A percentile compares a stretch with the other conserved stretches of the same genome.
phyloP scores from a whole-genome alignment of 768 basidiomycete genomes.

The Lactifluus volemus region DNA sequence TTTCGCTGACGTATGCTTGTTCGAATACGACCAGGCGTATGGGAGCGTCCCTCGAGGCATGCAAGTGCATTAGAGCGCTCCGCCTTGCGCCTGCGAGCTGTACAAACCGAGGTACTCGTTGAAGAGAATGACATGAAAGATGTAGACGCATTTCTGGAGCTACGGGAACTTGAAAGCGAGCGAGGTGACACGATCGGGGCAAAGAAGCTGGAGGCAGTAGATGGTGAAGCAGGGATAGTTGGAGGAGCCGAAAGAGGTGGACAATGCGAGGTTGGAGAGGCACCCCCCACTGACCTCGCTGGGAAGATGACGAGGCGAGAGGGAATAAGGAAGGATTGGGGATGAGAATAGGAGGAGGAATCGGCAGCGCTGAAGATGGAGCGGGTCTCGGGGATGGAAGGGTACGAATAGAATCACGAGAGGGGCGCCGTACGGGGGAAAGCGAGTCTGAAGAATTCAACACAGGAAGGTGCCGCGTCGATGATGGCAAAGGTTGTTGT shows the following conservation, averaged over 20 bases:
- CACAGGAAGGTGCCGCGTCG: not conserved
- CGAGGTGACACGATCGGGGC: not conserved
- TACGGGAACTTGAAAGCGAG: conserved; percentile 20
- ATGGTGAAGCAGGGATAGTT: not conserved
- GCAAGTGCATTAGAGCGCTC: conserved; percentile 41
- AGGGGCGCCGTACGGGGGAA: conserved; percentile 25
- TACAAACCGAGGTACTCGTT: conserved; percentile 11
- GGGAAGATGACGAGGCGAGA: not conserved
- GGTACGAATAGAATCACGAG: conserved; percentile 36
- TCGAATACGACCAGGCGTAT: conserved; percentile 21
- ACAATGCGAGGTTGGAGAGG: not conserved
- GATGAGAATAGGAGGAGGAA: conserved; percentile 9
- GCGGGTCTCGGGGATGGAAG: conserved; percentile 56
- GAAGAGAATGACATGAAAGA: conserved; percentile 19
- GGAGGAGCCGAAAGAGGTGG: conserved; percentile 11
- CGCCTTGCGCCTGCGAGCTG: conserved; percentile 9
- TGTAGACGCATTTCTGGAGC: conserved; percentile 18
- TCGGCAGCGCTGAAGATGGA: conserved; percentile 41
- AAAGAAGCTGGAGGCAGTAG: not conserved
- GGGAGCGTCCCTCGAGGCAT: conserved; percentile 48
- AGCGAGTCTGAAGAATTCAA: conserved; percentile 10
- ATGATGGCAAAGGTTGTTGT: conserved; percentile 10
- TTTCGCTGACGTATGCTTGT: conserved; percentile 31
- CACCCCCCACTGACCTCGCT: not conserved
- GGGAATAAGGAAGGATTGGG: conserved; percentile 6